Percentiles rank a stretch among this genome's conserved stretches.
Evolutionary conservation across 768 basidiomycete genomes (phyloP).

Genomic region (Tulasnella sp.): DNA sequence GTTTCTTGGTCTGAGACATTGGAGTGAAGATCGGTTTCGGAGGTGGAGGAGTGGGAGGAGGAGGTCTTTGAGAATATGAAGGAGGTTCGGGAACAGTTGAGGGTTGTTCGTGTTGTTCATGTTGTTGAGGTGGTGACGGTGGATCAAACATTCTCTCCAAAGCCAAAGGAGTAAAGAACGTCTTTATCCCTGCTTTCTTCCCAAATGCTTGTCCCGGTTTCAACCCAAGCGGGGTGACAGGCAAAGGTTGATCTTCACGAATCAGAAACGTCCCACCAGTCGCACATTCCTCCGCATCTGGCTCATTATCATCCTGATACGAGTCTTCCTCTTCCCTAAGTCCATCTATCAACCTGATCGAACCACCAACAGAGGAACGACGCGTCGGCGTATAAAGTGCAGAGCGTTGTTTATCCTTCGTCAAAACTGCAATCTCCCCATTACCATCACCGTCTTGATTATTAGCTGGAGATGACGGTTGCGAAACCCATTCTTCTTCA

Average conservation of each 20-base stretch:
- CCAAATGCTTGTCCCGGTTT: constrained; percentile 31
- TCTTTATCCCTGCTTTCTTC: constrained; percentile 37
- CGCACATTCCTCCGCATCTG: constrained; percentile 24
- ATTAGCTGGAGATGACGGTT: constrained; percentile 24
- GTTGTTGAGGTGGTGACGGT: constrained; percentile 55
- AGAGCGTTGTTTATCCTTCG: constrained; percentile 35
- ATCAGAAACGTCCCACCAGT: constrained; percentile 61
- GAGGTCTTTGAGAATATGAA: constrained; percentile 10
- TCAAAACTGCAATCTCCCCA: constrained; percentile 18
- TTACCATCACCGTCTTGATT: constrained; percentile 26
- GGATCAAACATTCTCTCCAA: constrained; percentile 91
- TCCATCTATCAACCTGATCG: not conserved
- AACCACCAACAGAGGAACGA: not conserved
- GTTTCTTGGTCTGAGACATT: constrained; percentile 24
- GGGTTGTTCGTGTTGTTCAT: constrained; percentile 14
- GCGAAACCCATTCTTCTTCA: constrained; percentile 70
- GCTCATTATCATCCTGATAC: constrained; percentile 14
- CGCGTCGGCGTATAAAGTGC: too few relatives aligned
- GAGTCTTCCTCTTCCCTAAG: constrained; percentile 23
- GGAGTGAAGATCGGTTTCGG: constrained; percentile 19
- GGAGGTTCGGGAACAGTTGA: not conserved
- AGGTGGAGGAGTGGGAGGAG: constrained; percentile 13
- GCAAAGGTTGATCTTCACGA: constrained; percentile 49
- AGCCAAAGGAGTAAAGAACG: constrained; percentile 78
- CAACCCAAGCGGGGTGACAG: constrained; percentile 53